Base-by-base conservation (phyloP, 306 rosid genomes). In the Castanospermum australe region DNA sequence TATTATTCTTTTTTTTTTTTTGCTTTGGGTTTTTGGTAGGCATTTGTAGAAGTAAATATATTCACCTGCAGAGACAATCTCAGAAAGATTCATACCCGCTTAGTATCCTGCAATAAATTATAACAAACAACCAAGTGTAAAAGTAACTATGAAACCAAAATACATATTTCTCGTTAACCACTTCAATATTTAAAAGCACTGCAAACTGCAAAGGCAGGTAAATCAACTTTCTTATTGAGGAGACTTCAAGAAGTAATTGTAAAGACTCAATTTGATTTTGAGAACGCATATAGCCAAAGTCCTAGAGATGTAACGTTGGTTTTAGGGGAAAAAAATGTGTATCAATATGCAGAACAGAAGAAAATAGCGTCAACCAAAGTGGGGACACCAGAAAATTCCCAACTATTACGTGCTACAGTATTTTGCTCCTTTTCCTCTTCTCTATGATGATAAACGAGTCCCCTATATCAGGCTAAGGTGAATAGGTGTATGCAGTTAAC, bases 51-150 rank as follows among this genome's bases (percentile, higher is more conserved):
- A n/a, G 30, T 45, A 75, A 52, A 66, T 14, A 67, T 39, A 32
- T 4, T 78, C 74, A 95, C 98, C 97, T 79, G 89, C 67, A 20
- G 77, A 74, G 24, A 91, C 60, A 60, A 92, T 95, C 85, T 92
- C 97, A 17, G 47, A 75, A 81, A 95, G 97, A 90, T 95, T 98
- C 83, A 51, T 72, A 24, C 91, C 90, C 71, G 44, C 84, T 66
- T 79, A n/a, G 59, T 56, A 63, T 81, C 93, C 99, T 95, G 93
- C 89, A 85, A 66, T 22, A 64, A 59, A 62, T 35, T 45, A 63
- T 9, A 56, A 20, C 59, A 66, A 70, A 30, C 17, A 65, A 38
- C 8, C 50, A 50, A 38, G 38, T 41, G 33, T 22, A 25, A 25
- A 7, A 67, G 75, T 61, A 50, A 63, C 30, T 35, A 32, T 77